These are phyloP conservation scores for Neurospora tetraspora DNA, from an alignment of 495 filamentous ascomycete species.

Conservation along the genomic window DNA sequence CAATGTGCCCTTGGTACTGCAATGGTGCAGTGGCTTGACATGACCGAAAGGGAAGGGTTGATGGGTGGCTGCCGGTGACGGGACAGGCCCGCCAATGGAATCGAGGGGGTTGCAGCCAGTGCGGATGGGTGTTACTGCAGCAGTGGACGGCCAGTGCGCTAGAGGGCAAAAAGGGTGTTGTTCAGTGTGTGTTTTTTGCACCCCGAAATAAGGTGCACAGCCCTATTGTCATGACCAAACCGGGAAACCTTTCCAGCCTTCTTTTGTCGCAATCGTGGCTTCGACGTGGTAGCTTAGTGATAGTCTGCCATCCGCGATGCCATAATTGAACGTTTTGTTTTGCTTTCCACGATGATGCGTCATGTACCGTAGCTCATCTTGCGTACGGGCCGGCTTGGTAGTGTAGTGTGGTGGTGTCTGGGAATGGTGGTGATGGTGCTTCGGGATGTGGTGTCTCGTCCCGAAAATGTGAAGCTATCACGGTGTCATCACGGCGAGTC, in stretches of 20 bases:
- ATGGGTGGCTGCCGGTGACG: not conserved
- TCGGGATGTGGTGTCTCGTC: not conserved
- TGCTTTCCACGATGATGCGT: not conserved
- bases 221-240: conserved; percentile 13
- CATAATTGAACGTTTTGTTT: not conserved
- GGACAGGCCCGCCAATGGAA: not conserved
- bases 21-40: conserved; percentile 12
- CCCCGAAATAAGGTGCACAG: conserved; percentile 25
- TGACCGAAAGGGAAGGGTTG: not conserved
- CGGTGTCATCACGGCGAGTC: not conserved
- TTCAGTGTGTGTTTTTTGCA: not conserved
- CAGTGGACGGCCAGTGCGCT: not conserved
- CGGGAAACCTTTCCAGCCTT: not conserved
- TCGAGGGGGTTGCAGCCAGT: not conserved
- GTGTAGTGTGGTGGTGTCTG: not conserved
- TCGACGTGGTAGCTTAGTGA: conserved; percentile 9
- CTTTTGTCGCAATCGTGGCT: conserved; percentile 14
- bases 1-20: conserved; percentile 7
- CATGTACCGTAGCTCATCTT: not conserved
- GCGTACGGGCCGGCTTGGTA: not conserved
- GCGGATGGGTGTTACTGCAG: not conserved
- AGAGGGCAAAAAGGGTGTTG: not conserved
- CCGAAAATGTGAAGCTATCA: not conserved
- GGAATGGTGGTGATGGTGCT: not conserved
- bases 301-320: not conserved